Percentiles rank a stretch among this genome's conserved stretches.
Conservation (phyloP, 2,329 filamentous ascomycete genomes). For the Sclerotinia sclerotiorum region DNA sequence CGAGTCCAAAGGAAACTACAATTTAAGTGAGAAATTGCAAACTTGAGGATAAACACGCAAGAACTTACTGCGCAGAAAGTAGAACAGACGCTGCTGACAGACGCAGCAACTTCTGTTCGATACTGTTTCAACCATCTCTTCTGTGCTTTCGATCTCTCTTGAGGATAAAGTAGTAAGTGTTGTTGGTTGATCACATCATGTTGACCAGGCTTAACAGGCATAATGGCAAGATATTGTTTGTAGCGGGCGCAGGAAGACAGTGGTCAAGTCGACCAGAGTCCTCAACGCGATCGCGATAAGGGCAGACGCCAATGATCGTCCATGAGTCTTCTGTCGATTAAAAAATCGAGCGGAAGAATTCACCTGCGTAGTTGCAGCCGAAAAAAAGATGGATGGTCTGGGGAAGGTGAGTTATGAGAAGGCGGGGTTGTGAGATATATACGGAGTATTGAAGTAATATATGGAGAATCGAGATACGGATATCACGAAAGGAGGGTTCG, state of each 20-base stretch:
- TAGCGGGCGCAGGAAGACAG: constrained; percentile 44
- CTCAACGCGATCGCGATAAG: constrained; percentile 61
- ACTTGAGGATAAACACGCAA: constrained; percentile 8
- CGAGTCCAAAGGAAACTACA: constrained; percentile 75
- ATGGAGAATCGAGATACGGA: constrained; percentile 15
- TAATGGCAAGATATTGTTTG: constrained; percentile 46
- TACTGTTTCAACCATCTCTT: constrained; percentile 70
- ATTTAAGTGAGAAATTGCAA: constrained; percentile 22
- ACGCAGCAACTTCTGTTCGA: constrained; percentile 77
- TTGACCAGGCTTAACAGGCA: constrained; percentile 40
- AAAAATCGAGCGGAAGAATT: constrained; percentile 30
- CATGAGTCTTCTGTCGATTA: constrained; percentile 47
- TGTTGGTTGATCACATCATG: constrained; percentile 32
- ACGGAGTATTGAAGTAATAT: neutral
- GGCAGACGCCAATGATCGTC: constrained; percentile 53
- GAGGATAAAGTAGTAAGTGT: constrained; percentile 21
- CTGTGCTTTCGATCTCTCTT: constrained; percentile 31
- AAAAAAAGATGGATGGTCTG: constrained; percentile 32
- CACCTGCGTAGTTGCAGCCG: constrained; percentile 34
- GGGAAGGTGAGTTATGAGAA: constrained; percentile 19
- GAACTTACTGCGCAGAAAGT: constrained; percentile 65
- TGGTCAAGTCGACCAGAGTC: constrained; percentile 54
- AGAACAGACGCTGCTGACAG: constrained; percentile 72
- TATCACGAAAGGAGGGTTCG: constrained; percentile 7
- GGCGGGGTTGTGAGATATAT: constrained; percentile 31